A percentile compares a stretch with the other conserved stretches of the same genome.
Conservation (phyloP, 345 rosid genomes). For the Aquilaria yunnanensis region DNA sequence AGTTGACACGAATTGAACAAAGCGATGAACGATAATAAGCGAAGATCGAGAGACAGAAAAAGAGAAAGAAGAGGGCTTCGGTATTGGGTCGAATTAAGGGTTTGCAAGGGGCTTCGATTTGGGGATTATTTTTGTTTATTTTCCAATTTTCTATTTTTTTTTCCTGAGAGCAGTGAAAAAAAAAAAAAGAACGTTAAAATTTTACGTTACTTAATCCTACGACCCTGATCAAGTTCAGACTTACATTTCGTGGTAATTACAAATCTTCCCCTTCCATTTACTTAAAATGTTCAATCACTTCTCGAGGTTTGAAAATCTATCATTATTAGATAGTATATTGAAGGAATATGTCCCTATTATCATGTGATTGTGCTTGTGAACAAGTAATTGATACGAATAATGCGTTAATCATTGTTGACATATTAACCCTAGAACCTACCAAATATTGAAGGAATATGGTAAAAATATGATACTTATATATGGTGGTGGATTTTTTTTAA, state of each 20-base stretch:
- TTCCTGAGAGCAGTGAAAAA: neutral
- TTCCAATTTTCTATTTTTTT: neutral
- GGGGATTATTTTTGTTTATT: constrained; percentile 1
- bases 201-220: too few species aligned
- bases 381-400: too few species aligned
- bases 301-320: neutral
- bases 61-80: neutral
- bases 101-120: constrained; percentile 5
- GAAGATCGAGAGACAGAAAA: neutral
- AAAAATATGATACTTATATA: too few species aligned
- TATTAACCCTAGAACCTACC: too few species aligned
- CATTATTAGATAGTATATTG: neutral
- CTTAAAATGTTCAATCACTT: too few species aligned
- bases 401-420: too few species aligned
- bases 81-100: constrained; percentile 9
- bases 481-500: too few species aligned
- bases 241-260: too few species aligned
- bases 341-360: neutral
- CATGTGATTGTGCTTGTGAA: too few species aligned
- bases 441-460: too few species aligned
- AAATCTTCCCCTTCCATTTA: too few species aligned
- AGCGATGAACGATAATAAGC: neutral
- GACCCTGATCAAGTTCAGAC: too few species aligned
- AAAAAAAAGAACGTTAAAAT: neutral
- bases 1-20: constrained; percentile 6